A percentile compares a stretch with the other conserved stretches of the same genome.
These are phyloP conservation scores for Ustulina deusta DNA, from an alignment of 2,329 filamentous ascomycete genomes.

Conservation along the genomic window DNA sequence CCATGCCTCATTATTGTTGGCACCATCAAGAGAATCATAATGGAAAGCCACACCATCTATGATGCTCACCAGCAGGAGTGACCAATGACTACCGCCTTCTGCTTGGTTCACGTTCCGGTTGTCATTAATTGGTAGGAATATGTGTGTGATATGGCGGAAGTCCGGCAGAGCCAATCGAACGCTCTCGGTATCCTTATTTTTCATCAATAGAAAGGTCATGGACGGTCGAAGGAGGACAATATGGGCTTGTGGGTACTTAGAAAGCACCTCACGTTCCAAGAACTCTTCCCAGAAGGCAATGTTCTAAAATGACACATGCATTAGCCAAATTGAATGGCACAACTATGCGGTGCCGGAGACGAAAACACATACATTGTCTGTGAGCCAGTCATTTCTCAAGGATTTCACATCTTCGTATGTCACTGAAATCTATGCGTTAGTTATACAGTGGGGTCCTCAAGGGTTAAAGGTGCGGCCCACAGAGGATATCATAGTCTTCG, in stretches of 20 bases:
- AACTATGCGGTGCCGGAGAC: slow-evolving; percentile 16
- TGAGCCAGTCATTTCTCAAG: slow-evolving; percentile 93
- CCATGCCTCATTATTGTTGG: slow-evolving; percentile 80
- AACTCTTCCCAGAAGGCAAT: slow-evolving; percentile 99
- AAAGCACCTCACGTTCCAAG: slow-evolving; percentile 89
- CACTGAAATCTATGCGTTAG: slow-evolving; percentile 64
- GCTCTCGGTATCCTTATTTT: slow-evolving; percentile 69
- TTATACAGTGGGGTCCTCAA: slow-evolving; percentile 1
- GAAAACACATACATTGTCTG: slow-evolving; percentile 81
- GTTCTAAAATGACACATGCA: slow-evolving; percentile 66
- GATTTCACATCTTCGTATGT: slow-evolving; percentile 90
- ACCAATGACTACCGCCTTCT: slow-evolving; percentile 97
- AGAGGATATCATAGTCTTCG: slow-evolving; percentile 54
- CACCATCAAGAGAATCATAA: slow-evolving; percentile 86
- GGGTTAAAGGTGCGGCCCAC: slow-evolving; percentile 46
- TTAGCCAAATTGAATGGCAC: slow-evolving; percentile 40
- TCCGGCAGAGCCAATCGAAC: slow-evolving; percentile 80
- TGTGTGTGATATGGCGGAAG: slow-evolving; percentile 84
- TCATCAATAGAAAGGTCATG: slow-evolving; percentile 92
- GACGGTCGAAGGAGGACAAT: slow-evolving; percentile 92
- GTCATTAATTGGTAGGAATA: slow-evolving; percentile 97
- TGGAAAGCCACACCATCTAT: slow-evolving; percentile 95
- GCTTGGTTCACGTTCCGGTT: slow-evolving; percentile 78
- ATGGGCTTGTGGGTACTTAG: slow-evolving; percentile 81
- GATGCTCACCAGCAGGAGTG: slow-evolving; percentile 86